Evolutionary conservation across 2,329 filamentous ascomycete genomes (phyloP).

Genomic region (Aspergillus sp.): DNA sequence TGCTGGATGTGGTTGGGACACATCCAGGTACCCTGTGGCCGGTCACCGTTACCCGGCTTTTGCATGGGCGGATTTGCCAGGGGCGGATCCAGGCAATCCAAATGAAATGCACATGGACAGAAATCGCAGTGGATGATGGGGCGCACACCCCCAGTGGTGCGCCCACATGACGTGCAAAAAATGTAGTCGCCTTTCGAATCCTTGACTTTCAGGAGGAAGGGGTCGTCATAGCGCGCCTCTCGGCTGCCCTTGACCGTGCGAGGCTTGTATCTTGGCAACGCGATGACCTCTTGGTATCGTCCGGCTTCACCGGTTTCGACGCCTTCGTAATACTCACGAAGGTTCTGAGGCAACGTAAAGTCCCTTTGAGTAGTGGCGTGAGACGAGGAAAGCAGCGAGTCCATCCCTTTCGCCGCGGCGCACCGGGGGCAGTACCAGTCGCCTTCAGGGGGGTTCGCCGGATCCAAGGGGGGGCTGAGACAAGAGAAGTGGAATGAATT

Average conservation of each 20-base stretch:
- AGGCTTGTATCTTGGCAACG: conserved; percentile 26
- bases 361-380: conserved; percentile 69
- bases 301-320: conserved; percentile 75
- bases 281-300: conserved; percentile 71
- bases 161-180: conserved; percentile 74
- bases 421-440: conserved; percentile 77
- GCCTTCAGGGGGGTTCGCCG: conserved; percentile 64
- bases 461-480: conserved; percentile 74
- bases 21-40: conserved; percentile 71
- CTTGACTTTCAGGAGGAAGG: conserved; percentile 53
- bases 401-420: conserved; percentile 57
- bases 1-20: conserved; percentile 86
- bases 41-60: conserved; percentile 42
- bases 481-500: conserved; percentile 89
- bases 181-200: conserved; percentile 73
- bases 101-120: conserved; percentile 81
- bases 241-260: conserved; percentile 20
- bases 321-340: conserved; percentile 76
- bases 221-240: conserved; percentile 28
- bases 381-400: conserved; percentile 63
- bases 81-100: conserved; percentile 87
- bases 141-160: conserved; percentile 61
- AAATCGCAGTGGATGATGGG: conserved; percentile 83
- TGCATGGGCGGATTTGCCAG: conserved; percentile 72
- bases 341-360: conserved; percentile 67